Conservation (phyloP, 164 flowering plant genomes). For the Vitis riparia region DNA sequence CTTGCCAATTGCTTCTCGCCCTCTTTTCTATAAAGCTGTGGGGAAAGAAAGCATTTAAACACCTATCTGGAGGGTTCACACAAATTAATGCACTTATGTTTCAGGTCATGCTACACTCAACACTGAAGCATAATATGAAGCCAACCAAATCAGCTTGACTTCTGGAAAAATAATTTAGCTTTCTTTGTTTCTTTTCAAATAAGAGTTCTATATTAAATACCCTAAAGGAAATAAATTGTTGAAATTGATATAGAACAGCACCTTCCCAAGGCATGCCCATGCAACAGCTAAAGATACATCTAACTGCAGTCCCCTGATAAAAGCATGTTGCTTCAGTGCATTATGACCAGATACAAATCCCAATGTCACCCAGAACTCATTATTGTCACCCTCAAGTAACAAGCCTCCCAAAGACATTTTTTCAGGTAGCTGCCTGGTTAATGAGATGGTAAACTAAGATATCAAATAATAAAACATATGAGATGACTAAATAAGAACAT, state of each 20-base stretch:
- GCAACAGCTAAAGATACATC: conserved; percentile 87
- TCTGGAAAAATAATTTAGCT: too few relatives aligned
- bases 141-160: too few relatives aligned
- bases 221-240: background rate
- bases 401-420: conserved; percentile 91
- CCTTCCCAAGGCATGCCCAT: conserved; percentile 97
- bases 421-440: conserved; percentile 75
- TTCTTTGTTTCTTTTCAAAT: too few relatives aligned
- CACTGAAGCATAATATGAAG: too few relatives aligned
- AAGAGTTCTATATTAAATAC: too few relatives aligned
- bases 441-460: conserved; percentile 12
- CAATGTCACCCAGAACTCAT: conserved; percentile 80
- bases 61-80: background rate
- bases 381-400: conserved; percentile 74
- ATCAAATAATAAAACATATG: background rate
- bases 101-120: too few relatives aligned
- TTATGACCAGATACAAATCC: conserved; percentile 64
- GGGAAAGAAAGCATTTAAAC: background rate
- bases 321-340: conserved; percentile 84
- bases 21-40: conserved; percentile 68
- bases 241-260: conserved; percentile 18
- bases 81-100: background rate
- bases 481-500: background rate
- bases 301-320: conserved; percentile 85
- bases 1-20: conserved; percentile 55